These are phyloP conservation scores for Lactarius indigo DNA, from an alignment of 768 basidiomycete genomes.

Conservation along the genomic window DNA sequence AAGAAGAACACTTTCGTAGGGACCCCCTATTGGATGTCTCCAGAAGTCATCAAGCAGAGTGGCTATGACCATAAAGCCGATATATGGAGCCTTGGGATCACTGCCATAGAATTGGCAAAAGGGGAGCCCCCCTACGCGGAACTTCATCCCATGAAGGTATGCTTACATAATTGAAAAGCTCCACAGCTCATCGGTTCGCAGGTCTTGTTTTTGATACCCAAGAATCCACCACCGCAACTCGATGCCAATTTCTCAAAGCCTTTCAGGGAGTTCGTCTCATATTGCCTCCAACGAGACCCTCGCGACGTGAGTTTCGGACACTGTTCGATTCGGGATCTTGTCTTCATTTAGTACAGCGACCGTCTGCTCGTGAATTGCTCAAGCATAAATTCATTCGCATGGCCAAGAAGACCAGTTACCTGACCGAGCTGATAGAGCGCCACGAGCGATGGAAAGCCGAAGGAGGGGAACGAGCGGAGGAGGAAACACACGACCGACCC, in stretches of 20 bases:
- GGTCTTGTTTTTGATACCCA: slow-evolving; percentile 98
- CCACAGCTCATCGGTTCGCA: slow-evolving; percentile 31
- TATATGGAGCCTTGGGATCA: slow-evolving; percentile 98
- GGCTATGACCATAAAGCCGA: slow-evolving; percentile 99
- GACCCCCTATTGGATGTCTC: slow-evolving; percentile 99
- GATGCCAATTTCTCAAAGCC: slow-evolving; percentile 90
- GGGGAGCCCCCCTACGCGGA: slow-evolving; percentile 99
- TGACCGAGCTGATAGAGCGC: slow-evolving; percentile 94
- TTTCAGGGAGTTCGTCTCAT: slow-evolving; percentile 91
- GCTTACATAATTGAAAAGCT: slow-evolving; percentile 21
- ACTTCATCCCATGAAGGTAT: slow-evolving; percentile 97
- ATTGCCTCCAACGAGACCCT: slow-evolving; percentile 93
- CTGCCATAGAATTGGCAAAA: slow-evolving; percentile 94
- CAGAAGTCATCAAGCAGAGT: slow-evolving; percentile 99
- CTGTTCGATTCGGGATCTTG: neutral
- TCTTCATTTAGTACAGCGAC: slow-evolving; percentile 55
- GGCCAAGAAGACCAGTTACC: slow-evolving; percentile 91
- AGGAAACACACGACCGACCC: slow-evolving; percentile 59
- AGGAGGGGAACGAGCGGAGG: slow-evolving; percentile 72
- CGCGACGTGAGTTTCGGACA: slow-evolving; percentile 59
- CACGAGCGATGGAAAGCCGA: slow-evolving; percentile 92
- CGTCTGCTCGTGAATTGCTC: slow-evolving; percentile 89
- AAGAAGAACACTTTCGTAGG: slow-evolving; percentile 99
- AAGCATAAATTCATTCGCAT: slow-evolving; percentile 95
- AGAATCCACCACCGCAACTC: slow-evolving; percentile 89